These are phyloP conservation scores for Dactylellina parvicollis DNA, from an alignment of 2,329 filamentous ascomycete species.

Conservation along the genomic window DNA sequence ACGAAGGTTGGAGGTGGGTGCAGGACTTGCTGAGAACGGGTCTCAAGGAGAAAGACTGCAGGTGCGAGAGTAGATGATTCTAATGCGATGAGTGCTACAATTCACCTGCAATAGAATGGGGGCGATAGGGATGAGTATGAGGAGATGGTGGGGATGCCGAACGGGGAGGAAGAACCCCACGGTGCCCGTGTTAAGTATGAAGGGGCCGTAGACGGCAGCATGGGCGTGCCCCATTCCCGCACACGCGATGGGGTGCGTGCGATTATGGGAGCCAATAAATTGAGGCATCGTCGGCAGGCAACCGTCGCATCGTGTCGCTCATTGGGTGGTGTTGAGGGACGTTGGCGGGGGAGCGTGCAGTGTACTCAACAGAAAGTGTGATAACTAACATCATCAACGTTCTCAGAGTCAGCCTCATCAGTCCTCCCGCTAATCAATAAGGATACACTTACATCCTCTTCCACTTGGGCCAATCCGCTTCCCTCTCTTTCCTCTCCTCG, in stretches of 20 bases:
- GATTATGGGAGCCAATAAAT: not conserved
- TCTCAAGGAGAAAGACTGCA: constrained; percentile 1
- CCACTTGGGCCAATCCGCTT: constrained; percentile 50
- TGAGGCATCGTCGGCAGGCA: not conserved
- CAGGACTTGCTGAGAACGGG: no score
- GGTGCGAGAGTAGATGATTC: not conserved
- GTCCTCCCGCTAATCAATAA: not conserved
- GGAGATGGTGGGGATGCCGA: not conserved
- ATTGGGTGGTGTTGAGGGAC: not conserved
- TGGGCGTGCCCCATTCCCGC: not conserved
- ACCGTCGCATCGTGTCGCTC: not conserved
- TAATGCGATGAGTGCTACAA: constrained; percentile 22
- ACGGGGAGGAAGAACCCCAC: not conserved
- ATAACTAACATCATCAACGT: constrained; percentile 11
- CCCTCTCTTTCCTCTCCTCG: constrained; percentile 44
- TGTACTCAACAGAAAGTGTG: constrained; percentile 44
- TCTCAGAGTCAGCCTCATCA: not conserved
- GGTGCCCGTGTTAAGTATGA: not conserved
- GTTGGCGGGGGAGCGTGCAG: not conserved
- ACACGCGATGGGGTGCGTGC: not conserved
- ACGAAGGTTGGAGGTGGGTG: not conserved
- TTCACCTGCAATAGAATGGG: constrained; percentile 8
- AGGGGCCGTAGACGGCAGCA: not conserved
- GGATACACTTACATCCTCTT: constrained; percentile 46
- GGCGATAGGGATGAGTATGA: not conserved